A percentile compares a stretch with the other conserved stretches of the same genome.
Conservation (phyloP, 2,329 filamentous ascomycete genomes). For the Rugonectria rugulosa region DNA sequence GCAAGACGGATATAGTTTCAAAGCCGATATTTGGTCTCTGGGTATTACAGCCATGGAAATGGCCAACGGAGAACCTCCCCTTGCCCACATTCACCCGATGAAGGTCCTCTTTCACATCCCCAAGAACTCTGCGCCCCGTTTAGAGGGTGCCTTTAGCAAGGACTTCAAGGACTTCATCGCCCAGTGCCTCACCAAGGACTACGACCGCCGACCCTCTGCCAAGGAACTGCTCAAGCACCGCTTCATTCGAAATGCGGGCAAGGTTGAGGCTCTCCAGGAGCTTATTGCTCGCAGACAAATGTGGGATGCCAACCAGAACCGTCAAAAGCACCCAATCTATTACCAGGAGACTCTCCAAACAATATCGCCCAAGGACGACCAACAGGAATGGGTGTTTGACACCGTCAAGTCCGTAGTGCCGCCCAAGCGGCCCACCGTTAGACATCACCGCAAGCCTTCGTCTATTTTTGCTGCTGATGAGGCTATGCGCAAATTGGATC, state of each 20-base stretch:
- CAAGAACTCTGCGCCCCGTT: conserved; percentile 81
- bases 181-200: conserved; percentile 90
- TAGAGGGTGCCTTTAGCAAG: conserved; percentile 86
- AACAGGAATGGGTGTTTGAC: conserved; percentile 95
- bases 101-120: conserved; percentile 92
- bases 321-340: conserved; percentile 77
- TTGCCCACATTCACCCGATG: conserved; percentile 88
- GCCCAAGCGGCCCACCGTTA: conserved; percentile 62
- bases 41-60: conserved; percentile 93
- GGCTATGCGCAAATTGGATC: conserved; percentile 65
- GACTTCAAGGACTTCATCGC: conserved; percentile 96
- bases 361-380: conserved; percentile 70
- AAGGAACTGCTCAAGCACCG: conserved; percentile 87
- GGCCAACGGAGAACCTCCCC: conserved; percentile 86
- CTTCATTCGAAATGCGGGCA: conserved; percentile 87
- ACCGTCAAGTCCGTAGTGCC: conserved; percentile 78
- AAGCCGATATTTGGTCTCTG: conserved; percentile 92
- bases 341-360: conserved; percentile 91
- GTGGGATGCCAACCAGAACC: conserved; percentile 77
- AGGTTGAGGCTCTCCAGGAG: conserved; percentile 86
- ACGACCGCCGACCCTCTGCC: conserved; percentile 82
- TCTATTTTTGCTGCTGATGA: conserved; percentile 67
- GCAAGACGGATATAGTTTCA: conserved; percentile 83
- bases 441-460: conserved; percentile 62
- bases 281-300: conserved; percentile 83